A percentile compares a stretch with the other conserved stretches of the same genome.
Evolutionary conservation across 371 early-diverging fungal genomes (phyloP).

Genomic region (Mucor circinelloides): DNA sequence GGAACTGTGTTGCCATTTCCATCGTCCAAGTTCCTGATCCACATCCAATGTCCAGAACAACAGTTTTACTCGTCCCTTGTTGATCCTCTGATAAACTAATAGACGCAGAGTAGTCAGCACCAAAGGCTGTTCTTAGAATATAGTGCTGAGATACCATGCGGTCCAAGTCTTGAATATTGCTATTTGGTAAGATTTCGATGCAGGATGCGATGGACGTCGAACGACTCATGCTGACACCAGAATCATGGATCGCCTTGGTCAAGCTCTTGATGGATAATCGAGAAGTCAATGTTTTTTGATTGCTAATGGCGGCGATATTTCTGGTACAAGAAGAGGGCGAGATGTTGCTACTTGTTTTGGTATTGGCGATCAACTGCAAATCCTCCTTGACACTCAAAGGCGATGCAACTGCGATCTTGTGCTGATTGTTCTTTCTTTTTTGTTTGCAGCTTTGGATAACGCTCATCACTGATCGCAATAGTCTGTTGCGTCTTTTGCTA

Average conservation of each 20-base stretch:
- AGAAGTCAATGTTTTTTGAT: background rate
- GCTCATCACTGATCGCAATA: background rate
- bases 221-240: slow-evolving; percentile 5
- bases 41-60: slow-evolving; percentile 44
- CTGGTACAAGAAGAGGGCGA: background rate
- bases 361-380: background rate
- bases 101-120: slow-evolving; percentile 26
- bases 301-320: background rate
- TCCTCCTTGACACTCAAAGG: background rate
- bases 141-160: slow-evolving; percentile 49
- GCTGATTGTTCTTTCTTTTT: background rate
- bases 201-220: background rate
- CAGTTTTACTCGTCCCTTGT: background rate
- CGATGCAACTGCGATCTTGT: background rate
- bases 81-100: slow-evolving; percentile 9
- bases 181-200: background rate
- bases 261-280: background rate
- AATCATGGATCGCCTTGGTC: background rate
- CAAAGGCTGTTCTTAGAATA: slow-evolving; percentile 35
- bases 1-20: slow-evolving; percentile 46
- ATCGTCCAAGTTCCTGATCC: slow-evolving; percentile 46
- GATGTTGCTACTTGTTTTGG: background rate
- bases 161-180: slow-evolving; percentile 9
- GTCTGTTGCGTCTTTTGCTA: background rate
- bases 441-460: background rate